Evolutionary conservation across 176 grass and related monocot genomes (phyloP).

Genomic region (Pharus latifolius): DNA sequence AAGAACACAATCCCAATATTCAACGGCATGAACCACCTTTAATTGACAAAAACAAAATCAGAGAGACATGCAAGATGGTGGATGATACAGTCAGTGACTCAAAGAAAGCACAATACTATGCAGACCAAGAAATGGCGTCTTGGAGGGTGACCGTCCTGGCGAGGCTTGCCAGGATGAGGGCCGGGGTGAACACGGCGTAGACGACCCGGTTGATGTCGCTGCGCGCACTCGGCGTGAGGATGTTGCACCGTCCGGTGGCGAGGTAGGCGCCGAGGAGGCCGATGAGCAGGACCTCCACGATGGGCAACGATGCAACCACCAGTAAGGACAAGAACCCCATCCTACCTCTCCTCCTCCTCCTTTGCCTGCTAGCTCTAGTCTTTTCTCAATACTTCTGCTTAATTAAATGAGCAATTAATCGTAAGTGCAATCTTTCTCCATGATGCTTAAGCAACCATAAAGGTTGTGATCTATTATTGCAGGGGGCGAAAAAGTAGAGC

Average conservation of each 20-base stretch:
- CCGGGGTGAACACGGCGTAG: constrained; percentile 59
- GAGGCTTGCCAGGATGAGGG: constrained; percentile 59
- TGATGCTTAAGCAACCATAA: no score
- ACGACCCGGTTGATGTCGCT: constrained; percentile 66
- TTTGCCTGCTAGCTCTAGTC: background rate
- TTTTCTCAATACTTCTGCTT: no score
- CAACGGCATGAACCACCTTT: constrained; percentile 83
- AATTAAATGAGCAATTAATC: no score
- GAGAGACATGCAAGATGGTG: background rate
- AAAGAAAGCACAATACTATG: background rate
- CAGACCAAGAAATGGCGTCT: constrained; percentile 53
- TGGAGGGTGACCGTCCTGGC: constrained; percentile 48
- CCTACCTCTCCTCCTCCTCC: background rate
- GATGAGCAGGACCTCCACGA: constrained; percentile 51
- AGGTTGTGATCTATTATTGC: no score
- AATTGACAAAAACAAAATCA: background rate
- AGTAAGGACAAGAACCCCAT: constrained; percentile 56
- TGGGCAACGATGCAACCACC: constrained; percentile 29
- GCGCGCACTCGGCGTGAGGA: constrained; percentile 27
- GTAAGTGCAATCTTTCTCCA: no score
- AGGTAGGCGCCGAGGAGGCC: constrained; percentile 47
- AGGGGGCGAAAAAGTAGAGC: no score
- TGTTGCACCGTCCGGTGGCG: constrained; percentile 14
- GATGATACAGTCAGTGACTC: background rate
- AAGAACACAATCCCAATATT: constrained; percentile 62